A percentile compares a stretch with the other conserved stretches of the same genome.
Evolutionary conservation across 805 yeast species (phyloP).

Genomic region (Candida gorgasii): DNA sequence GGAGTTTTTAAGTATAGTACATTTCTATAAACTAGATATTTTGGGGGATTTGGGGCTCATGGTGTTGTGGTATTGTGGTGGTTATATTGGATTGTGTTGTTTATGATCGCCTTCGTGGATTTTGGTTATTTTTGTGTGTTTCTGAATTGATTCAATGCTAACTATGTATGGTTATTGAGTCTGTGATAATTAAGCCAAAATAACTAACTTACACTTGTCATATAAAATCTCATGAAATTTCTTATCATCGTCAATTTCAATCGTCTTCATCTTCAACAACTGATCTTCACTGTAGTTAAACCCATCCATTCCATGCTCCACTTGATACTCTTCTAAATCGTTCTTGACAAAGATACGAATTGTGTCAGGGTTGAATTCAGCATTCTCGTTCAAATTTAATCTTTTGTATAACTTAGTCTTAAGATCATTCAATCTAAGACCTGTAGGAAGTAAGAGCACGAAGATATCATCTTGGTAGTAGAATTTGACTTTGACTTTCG

Average conservation of each 20-base stretch:
- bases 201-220: conserved; percentile 46
- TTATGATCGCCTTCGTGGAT: too few species aligned
- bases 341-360: conserved; percentile 41
- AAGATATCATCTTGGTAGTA: conserved; percentile 81
- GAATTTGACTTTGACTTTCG: conserved; percentile 65
- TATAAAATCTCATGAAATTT: conserved; percentile 40
- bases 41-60: too few species aligned
- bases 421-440: conserved; percentile 49
- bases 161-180: too few species aligned
- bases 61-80: too few species aligned
- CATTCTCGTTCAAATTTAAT: conserved; percentile 31
- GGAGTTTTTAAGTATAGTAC: too few species aligned
- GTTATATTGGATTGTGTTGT: too few species aligned
- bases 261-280: conserved; percentile 26
- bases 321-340: conserved; percentile 42
- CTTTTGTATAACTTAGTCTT: conserved; percentile 53
- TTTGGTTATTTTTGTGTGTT: too few species aligned
- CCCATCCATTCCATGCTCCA: conserved; percentile 28
- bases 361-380: conserved; percentile 16
- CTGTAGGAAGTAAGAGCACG: conserved; percentile 59
- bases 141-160: too few species aligned
- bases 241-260: conserved; percentile 41
- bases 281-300: conserved; percentile 30
- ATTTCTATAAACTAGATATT: neutral
- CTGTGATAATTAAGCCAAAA: too few species aligned